phyloP scores from a whole-genome alignment of 148 eudicot species.

The Bassia scoparia region DNA sequence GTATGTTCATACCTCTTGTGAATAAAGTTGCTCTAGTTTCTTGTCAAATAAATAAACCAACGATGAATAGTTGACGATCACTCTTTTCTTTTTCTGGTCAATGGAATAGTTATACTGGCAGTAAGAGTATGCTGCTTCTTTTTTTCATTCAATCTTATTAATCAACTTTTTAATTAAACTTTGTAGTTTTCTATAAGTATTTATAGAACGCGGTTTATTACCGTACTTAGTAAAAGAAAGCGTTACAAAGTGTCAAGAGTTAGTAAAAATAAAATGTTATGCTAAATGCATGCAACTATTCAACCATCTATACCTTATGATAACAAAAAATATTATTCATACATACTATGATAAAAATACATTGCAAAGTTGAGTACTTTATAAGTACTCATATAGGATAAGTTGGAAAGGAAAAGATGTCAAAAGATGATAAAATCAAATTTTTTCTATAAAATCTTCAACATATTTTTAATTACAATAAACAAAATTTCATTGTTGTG shows the following conservation, averaged over 20 bases:
- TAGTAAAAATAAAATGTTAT: too few species aligned
- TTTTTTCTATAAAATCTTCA: not conserved
- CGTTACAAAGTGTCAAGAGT: too few species aligned
- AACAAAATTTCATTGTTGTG: too few species aligned
- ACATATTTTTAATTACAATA: not conserved
- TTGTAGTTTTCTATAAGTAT: too few species aligned
- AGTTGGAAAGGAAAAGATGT: constrained; percentile 4
- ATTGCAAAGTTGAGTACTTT: too few species aligned
- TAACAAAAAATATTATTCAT: too few species aligned
- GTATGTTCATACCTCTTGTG: constrained; percentile 15
- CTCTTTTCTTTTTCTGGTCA: constrained; percentile 10
- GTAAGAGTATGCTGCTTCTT: constrained; percentile 24
- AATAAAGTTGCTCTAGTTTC: constrained; percentile 29
- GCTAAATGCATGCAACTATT: too few species aligned
- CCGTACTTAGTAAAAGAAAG: too few species aligned
- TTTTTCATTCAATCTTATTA: constrained; percentile 16
- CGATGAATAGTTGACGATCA: too few species aligned
- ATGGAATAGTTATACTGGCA: constrained; percentile 15
- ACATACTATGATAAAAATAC: too few species aligned
- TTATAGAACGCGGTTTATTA: too few species aligned
- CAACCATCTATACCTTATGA: too few species aligned
- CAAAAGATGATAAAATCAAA: constrained; percentile 7
- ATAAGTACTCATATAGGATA: constrained; percentile 8
- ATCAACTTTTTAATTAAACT: not conserved
- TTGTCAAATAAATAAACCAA: constrained; percentile 23